Conservation (phyloP, 2,329 filamentous ascomycete species). For the Xylariaceae sp. region DNA sequence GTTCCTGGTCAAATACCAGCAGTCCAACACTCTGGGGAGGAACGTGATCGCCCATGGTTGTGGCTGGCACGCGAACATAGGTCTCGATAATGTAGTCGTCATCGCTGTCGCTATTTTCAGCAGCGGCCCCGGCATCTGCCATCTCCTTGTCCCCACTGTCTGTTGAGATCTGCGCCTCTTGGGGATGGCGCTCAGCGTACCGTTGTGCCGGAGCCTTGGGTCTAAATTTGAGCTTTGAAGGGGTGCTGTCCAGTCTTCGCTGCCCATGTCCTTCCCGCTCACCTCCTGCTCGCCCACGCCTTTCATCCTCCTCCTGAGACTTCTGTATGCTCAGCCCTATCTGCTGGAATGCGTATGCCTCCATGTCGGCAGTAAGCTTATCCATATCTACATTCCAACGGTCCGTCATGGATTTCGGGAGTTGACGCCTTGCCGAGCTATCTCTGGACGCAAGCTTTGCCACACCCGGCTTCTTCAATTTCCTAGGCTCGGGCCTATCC, state of each 20-base stretch:
- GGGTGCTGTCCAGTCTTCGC: slow-evolving; percentile 13
- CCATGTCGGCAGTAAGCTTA: slow-evolving; percentile 30
- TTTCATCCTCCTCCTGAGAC: slow-evolving; percentile 43
- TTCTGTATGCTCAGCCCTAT: slow-evolving; percentile 51
- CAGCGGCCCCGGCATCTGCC: slow-evolving; percentile 17
- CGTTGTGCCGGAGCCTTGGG: slow-evolving; percentile 54
- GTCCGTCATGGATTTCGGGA: slow-evolving; percentile 28
- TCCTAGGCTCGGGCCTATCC: slow-evolving; percentile 23
- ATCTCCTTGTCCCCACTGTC: slow-evolving; percentile 27
- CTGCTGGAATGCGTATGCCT: slow-evolving; percentile 52
- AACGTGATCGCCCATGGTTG: slow-evolving; percentile 44
- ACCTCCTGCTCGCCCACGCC: slow-evolving; percentile 24
- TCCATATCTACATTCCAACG: slow-evolving; percentile 37
- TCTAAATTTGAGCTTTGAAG: slow-evolving; percentile 41
- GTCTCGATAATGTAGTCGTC: slow-evolving; percentile 62
- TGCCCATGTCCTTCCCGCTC: slow-evolving; percentile 31
- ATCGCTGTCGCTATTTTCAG: slow-evolving; percentile 40
- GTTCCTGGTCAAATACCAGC: slow-evolving; percentile 53
- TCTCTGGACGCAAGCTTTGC: slow-evolving; percentile 22
- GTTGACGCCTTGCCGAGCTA: slow-evolving; percentile 22
- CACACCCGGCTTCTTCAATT: slow-evolving; percentile 34
- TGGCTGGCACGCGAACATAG: slow-evolving; percentile 57
- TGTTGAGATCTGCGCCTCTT: slow-evolving; percentile 25
- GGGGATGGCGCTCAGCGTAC: slow-evolving; percentile 54
- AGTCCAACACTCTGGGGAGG: slow-evolving; percentile 51